phyloP scores from a whole-genome alignment of 345 rosid species.

The Eucalyptus marginata region DNA sequence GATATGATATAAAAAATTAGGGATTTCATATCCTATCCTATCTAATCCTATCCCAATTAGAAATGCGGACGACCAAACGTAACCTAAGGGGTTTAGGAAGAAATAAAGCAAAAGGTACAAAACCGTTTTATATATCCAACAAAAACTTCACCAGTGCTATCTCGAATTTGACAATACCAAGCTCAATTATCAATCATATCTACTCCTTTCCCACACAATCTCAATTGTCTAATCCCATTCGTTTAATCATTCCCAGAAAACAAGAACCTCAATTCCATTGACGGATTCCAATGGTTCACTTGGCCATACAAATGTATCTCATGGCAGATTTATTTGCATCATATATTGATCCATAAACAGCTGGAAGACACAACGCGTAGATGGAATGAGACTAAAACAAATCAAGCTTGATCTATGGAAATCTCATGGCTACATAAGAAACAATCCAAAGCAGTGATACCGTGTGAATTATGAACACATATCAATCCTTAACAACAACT shows the following conservation, averaged over 20 bases:
- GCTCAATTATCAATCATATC: not conserved
- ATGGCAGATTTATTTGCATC: too few species aligned
- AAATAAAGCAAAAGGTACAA: not conserved
- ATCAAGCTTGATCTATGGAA: not conserved
- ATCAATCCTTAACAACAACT: not conserved
- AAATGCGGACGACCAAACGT: too few species aligned
- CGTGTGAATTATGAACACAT: not conserved
- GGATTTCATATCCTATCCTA: too few species aligned
- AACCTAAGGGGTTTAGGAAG: not conserved
- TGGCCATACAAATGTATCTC: not conserved
- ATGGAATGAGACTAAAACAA: not conserved
- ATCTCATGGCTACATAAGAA: not conserved
- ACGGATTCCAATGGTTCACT: not conserved
- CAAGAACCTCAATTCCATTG: not conserved
- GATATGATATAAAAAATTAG: too few species aligned
- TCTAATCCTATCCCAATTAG: too few species aligned
- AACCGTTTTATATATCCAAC: not conserved
- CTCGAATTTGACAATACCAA: not conserved
- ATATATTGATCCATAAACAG: not conserved
- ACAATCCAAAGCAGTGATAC: not conserved
- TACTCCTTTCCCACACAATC: not conserved
- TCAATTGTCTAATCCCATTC: not conserved
- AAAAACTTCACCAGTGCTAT: not conserved
- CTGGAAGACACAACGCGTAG: not conserved
- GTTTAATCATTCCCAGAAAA: not conserved